Evolutionary conservation across 352 stramenopile species (phyloP), one percentile per base, ranked within the genome.

Genomic region (Globisporangium carolinianum): DNA sequence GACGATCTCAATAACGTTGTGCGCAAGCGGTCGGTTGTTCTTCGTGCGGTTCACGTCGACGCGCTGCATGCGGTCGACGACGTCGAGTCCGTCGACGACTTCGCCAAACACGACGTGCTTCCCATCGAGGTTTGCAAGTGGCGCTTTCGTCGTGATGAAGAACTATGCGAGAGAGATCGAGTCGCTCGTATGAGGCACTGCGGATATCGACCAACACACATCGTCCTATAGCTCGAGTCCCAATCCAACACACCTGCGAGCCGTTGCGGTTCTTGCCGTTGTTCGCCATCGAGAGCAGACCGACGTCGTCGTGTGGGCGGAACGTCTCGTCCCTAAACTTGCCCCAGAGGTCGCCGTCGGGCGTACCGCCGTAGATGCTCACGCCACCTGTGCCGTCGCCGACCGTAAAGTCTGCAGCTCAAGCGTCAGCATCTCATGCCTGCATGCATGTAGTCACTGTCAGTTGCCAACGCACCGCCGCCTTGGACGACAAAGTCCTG

Each of bases 41-140:
- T 63, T 72, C 50, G 65, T 63, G 32, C 68, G 63, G 53, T 70
- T 72, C 35, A 88, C 78, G 39, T 86, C 62, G 6, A 89, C 78
- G 42, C 70, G 73, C 55, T 89, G 78, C 69, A 91, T 87, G 17
- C 65, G 57, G 59, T 89, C 76, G 15, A 91, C 79, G 11, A 91
- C 66, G n/a, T 86, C 75, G 37, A 88, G 69, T 17, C 81, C 78
- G 36, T 95, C 81, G 46, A 97, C 65, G 12, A 97, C 84, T 65
- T 97, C 91, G 35, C 96, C 96, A 80, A 99, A 99, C 7, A 99
- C 94, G 5, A 97, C 85, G 69, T 99, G 96, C 73, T 98, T 98
- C 39, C 83, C 89, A 76, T 99, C 93, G 14, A 91, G 55, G 55
- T 87, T 88, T 18, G 71, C 81, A 37, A 89, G 68, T 1, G 65